Evolutionary conservation across 495 filamentous ascomycete species (phyloP), one percentile per base, ranked within the genome.

Genomic region (Lophium mytilinum): DNA sequence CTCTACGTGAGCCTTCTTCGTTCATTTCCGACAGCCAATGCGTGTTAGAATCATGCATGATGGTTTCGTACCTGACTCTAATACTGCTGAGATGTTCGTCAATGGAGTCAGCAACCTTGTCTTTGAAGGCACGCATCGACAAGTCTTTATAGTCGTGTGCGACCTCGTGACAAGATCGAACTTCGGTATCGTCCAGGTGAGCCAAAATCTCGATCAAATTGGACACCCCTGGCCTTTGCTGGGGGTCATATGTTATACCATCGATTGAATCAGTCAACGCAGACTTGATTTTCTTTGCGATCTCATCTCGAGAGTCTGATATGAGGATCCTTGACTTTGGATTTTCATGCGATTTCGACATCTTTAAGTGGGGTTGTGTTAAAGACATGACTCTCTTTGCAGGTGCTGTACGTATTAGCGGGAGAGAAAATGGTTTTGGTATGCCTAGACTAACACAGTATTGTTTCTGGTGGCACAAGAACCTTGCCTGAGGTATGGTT

Each of bases 301-400:
- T 89, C 1, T 73, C 69, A 1, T 77, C 68, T 2, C 76, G 65
- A 1, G 74, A 66, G 56, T 95, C 86, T n/a, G 83, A 90, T 52
- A 98, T 78, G 14, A 92, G 73, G 60, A 98, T 93, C 24, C 87
- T 76, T 11, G 89, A 94, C 17, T 73, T 74, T n/a, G 74, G 71
- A 59, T 86, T 78, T 1, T 70, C 52, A 63, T 89, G 79, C 3
- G 90, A 95, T 71, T 98, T 98, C 46, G 89, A 94, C 93, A 98
- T 98, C 63, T 98, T 98, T 21, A 77, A 65, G 1, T 61, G 61
- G 1, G 93, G 91, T 14, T 88, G 69, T 35, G 78, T 81, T 34
- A 98, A 81, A 14, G 89, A 95, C 91, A 95, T 95, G 49, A 98
- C 77, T 60, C 94, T 80, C 56, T 84, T 88, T 19, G 85, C 82